A percentile compares a stretch with the other conserved stretches of the same genome.
phyloP scores from a whole-genome alignment of 495 filamentous ascomycete species.

The Neurospora cerealis region DNA sequence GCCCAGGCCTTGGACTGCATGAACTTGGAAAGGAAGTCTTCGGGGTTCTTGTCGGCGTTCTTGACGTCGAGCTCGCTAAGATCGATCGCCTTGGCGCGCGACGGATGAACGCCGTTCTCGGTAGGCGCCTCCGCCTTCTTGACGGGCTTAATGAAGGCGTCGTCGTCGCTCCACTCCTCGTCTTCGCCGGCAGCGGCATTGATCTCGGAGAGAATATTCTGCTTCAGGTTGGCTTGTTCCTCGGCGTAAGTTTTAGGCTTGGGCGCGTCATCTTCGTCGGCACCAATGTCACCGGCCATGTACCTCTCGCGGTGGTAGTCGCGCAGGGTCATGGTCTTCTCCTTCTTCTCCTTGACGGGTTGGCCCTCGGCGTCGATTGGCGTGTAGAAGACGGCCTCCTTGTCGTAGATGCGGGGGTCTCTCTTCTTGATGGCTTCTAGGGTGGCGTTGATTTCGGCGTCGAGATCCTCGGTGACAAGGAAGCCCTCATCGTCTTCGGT shows the following conservation, averaged over 20 bases:
- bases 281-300: slow-evolving; percentile 47
- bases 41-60: slow-evolving; percentile 83
- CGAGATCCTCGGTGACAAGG: slow-evolving; percentile 69
- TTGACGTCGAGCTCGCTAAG: slow-evolving; percentile 52
- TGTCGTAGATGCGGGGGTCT: slow-evolving; percentile 84
- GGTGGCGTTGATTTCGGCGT: slow-evolving; percentile 76
- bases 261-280: slow-evolving; percentile 43
- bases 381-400: slow-evolving; percentile 63
- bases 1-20: slow-evolving; percentile 84
- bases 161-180: slow-evolving; percentile 55
- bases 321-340: slow-evolving; percentile 76
- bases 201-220: slow-evolving; percentile 67
- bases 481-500: slow-evolving; percentile 85
- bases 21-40: slow-evolving; percentile 82
- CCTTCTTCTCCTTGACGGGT: slow-evolving; percentile 42
- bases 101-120: slow-evolving; percentile 33
- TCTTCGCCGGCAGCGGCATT: slow-evolving; percentile 49
- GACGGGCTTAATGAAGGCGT: slow-evolving; percentile 61
- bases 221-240: slow-evolving; percentile 76
- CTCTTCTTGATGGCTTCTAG: slow-evolving; percentile 78
- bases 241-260: slow-evolving; percentile 64
- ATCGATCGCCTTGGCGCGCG: slow-evolving; percentile 36
- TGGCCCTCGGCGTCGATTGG: slow-evolving; percentile 46
- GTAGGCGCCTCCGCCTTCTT: slow-evolving; percentile 27
- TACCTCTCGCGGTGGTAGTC: slow-evolving; percentile 89